Evolutionary conservation across 2,329 filamentous ascomycete genomes (phyloP).

Genomic region (Calonectria pseudoreteaudii): DNA sequence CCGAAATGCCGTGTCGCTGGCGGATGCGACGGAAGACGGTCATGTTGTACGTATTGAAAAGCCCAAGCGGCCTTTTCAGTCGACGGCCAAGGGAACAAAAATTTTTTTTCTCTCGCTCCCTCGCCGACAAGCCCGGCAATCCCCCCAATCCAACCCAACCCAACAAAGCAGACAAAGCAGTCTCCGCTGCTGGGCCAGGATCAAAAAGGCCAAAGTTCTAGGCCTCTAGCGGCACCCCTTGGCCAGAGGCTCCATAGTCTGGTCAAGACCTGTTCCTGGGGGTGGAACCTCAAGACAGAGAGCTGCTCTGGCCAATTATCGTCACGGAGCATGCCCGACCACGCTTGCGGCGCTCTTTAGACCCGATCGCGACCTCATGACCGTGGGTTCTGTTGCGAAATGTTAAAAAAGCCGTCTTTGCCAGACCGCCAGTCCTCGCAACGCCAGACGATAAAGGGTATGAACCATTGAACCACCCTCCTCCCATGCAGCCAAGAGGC

Average conservation of each 20-base stretch:
- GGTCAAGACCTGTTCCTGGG: conserved; percentile 17
- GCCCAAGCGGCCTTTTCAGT: conserved; percentile 21
- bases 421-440: conserved; percentile 1
- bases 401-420: background rate
- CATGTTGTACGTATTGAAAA: background rate
- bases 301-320: conserved; percentile 6
- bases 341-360: conserved; percentile 5
- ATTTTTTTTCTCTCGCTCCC: conserved; percentile 13
- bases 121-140: conserved; percentile 21
- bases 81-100: background rate
- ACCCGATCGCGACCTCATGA: conserved; percentile 13
- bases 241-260: conserved; percentile 27
- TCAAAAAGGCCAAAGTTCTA: conserved; percentile 26
- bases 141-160: background rate
- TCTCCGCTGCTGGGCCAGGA: background rate
- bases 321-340: background rate
- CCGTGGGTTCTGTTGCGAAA: background rate
- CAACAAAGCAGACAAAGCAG: background rate
- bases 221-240: conserved; percentile 31
- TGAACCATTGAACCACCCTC: background rate
- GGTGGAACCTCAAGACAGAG: conserved; percentile 19
- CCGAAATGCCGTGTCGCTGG: conserved; percentile 16
- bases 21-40: conserved; percentile 21
- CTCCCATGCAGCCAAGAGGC: background rate
- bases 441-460: background rate